Conservation (phyloP, 345 rosid genomes). For the Syzygium grande region DNA sequence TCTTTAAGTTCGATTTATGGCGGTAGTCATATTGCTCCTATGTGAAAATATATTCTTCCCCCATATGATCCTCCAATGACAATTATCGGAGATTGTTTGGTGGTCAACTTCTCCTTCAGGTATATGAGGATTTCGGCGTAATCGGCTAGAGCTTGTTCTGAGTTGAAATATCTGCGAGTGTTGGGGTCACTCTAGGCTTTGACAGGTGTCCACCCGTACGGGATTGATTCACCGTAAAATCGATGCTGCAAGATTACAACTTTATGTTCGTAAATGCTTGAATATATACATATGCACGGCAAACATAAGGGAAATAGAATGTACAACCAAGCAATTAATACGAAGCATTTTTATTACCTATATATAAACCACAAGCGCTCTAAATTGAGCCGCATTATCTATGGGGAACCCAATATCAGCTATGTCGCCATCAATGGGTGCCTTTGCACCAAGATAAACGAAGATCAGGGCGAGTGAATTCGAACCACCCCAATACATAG, state of each 20-base stretch:
- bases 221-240: conserved; percentile 50
- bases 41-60: conserved; percentile 23
- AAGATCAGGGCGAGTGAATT: conserved; percentile 34
- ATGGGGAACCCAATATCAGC: conserved; percentile 10
- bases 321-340: neutral
- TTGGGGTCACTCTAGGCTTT: conserved; percentile 40
- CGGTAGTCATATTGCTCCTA: neutral
- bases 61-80: conserved; percentile 71
- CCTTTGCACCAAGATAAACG: conserved; percentile 38
- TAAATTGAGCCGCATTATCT: conserved; percentile 24
- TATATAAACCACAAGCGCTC: conserved; percentile 4
- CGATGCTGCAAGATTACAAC: conserved; percentile 38
- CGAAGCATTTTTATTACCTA: neutral
- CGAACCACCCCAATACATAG: conserved; percentile 42
- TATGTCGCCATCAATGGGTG: conserved; percentile 13
- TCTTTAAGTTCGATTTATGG: neutral
- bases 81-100: conserved; percentile 54
- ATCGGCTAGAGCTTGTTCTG: conserved; percentile 59
- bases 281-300: neutral
- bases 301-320: neutral
- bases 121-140: conserved; percentile 39
- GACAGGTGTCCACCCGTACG: conserved; percentile 36
- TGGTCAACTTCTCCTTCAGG: conserved; percentile 45
- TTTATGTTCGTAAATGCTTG: neutral
- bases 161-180: conserved; percentile 36